Base-by-base conservation (phyloP, 177 flowering plant genomes). In the Vitis hybrid region DNA sequence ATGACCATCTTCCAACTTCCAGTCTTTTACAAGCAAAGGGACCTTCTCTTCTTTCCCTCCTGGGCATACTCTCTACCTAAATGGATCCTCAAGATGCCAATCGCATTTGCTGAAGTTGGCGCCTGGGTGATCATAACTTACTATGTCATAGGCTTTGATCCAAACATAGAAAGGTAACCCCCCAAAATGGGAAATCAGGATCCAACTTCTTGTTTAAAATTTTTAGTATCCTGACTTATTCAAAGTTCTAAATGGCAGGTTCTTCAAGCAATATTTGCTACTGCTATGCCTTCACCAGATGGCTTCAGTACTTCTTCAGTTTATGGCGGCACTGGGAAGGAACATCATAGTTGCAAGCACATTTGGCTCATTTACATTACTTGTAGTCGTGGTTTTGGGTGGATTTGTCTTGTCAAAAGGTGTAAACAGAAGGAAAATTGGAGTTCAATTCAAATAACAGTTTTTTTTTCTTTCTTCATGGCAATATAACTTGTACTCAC, bases 361-460 rank as follows among this genome's bases (percentile, higher is more conserved):
- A 35, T 72, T 81, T 65, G 87, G 87, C 4, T 76, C 87, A 56
- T 83, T 84, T 48, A 83, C 81, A 55, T 16, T 85, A 16, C 77
- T 84, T 11, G 57, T 62, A 30, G 65, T 83, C 46, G 0, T 82
- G 60, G 84, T 80, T 40, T 18, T 87, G 76, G 87, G 87, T 27
- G 89, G 91, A 59, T 87, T 85, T 64, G 51, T 87, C 74, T 4
- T 87, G 62, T 72, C 93, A 70, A 52, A 86, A 81, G 82, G 97
- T 90, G 68, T 3, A 32, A 32, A 32, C 40, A 3, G 40, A 32
- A 6, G 40, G 4, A 32, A 6, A 32, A 3, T 32, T 3, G 40
- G 40, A 32, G 4, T 32, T 32, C 40, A 32, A 32, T 32, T 32
- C 40, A 32, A 32, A 32, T 6, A 32, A 32, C 5, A 32, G 40